Evolutionary conservation across 441 rosid genomes (phyloP), one percentile per base, ranked within the genome.

Genomic region (Manihot esculenta): DNA sequence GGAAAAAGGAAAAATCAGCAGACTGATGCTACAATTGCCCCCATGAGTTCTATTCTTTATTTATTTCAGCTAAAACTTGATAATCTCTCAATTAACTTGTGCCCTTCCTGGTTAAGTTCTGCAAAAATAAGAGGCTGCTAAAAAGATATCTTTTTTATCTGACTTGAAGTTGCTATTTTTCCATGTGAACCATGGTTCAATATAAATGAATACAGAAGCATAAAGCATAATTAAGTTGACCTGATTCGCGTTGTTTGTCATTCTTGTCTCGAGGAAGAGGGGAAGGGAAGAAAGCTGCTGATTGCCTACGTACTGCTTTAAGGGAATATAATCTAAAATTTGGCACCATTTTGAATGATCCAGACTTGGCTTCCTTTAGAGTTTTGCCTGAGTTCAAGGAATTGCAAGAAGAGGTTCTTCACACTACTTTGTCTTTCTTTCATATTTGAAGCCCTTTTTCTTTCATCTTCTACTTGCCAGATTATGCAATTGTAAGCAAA

Each of bases 381-480:
- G 98, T 93, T 74, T 84, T 85, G 78, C 95, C 98, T 18, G 99
- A 95, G 81, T 95, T 88, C 82, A 95, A 84, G 88, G 91, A 92
- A 84, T 79, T 92, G 73, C 98, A 88, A 81, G 99, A 91, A 86
- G 99, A 91, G 96, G 98, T 90, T 42, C 77, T 72, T 61, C 47
- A 18, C 64, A 63, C 44, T 65, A 9, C 54, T 45, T 50, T 54
- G 50, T 23, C 33, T 70, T 59, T 53, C 23, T 55, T 44, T 60
- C 10, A 35, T 58, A 21, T 72, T n/a, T 27, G 38, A 20, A 49
- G 64, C 45, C 35, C 27, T 38, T 55, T 11, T 48, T 51, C 23
- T 62, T 38, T 38, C 45, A 61, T 24, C 26, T 17, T 55, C 54
- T 24, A 44, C 67, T 24, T 26, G 44, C 49, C 33, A 66, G 21